These are phyloP conservation scores for Boletus vermiculosoides DNA, from an alignment of 768 basidiomycete genomes.

Conservation along the genomic window DNA sequence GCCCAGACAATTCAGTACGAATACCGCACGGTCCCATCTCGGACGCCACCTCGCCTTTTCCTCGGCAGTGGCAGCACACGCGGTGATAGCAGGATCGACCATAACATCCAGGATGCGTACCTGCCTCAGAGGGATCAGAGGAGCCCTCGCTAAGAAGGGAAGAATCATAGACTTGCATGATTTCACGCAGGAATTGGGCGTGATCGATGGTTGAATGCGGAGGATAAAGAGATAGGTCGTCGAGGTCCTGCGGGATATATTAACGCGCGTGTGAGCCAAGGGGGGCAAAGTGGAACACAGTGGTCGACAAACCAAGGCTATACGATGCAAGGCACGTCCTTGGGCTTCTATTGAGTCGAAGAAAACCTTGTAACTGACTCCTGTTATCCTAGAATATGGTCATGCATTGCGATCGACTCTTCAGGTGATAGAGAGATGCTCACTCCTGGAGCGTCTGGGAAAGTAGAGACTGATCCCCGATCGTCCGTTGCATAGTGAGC, in stretches of 20 bases:
- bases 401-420: neutral
- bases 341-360: constrained; percentile 85
- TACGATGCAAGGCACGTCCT: constrained; percentile 59
- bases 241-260: constrained; percentile 46
- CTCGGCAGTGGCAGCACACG: no score
- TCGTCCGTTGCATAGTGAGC: constrained; percentile 88
- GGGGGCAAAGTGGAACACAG: neutral
- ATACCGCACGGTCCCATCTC: no score
- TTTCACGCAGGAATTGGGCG: constrained; percentile 78
- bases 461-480: constrained; percentile 80
- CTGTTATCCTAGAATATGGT: constrained; percentile 60
- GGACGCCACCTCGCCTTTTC: no score
- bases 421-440: constrained; percentile 17
- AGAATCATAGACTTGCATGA: constrained; percentile 85
- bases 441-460: constrained; percentile 80
- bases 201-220: constrained; percentile 81
- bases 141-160: constrained; percentile 65
- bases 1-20: no score
- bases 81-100: no score
- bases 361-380: constrained; percentile 78
- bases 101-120: neutral
- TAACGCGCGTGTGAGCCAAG: neutral
- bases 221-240: constrained; percentile 70
- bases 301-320: constrained; percentile 47
- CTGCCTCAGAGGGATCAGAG: constrained; percentile 10